Evolutionary conservation across 2,329 filamentous ascomycete species (phyloP).

Genomic region (Fusarium pseudonygamai): DNA sequence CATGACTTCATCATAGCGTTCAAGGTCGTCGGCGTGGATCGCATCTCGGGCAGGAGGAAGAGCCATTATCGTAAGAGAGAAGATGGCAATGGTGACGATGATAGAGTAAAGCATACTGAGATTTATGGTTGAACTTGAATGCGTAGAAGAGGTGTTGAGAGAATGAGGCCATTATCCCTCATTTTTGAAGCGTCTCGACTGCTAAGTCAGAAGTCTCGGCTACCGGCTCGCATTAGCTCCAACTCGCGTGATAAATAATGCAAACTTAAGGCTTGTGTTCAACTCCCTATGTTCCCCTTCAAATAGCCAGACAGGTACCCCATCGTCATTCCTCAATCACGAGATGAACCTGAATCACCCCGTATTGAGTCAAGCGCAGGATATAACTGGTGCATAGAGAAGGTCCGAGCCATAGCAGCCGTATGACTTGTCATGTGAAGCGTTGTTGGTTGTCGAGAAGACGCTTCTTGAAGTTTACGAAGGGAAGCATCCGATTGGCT

Average conservation of each 20-base stretch:
- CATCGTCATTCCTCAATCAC: not conserved
- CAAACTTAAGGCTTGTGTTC: rapidly evolving
- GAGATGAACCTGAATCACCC: rapidly evolving
- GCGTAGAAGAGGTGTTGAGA: too few species aligned
- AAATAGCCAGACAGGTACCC: not conserved
- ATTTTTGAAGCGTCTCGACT: too few species aligned
- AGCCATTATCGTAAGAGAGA: not conserved
- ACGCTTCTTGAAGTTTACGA: not conserved
- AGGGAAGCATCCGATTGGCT: not conserved
- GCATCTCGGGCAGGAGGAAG: not conserved
- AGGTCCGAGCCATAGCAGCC: not conserved
- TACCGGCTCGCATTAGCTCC: rapidly evolving
- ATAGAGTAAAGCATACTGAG: not conserved
- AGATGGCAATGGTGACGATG: rapidly evolving
- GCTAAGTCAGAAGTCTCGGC: not conserved
- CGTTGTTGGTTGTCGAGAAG: not conserved
- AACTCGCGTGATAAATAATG: not conserved
- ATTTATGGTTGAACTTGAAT: too few species aligned
- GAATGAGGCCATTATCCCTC: too few species aligned
- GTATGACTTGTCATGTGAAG: rapidly evolving
- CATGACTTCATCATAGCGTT: not conserved
- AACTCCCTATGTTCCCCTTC: not conserved
- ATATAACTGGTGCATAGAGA: rapidly evolving
- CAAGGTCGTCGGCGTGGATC: not conserved
- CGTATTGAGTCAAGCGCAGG: not conserved